Evolutionary conservation across 2,329 filamentous ascomycete genomes (phyloP), one percentile per base, ranked within the genome.

Genomic region (Talaromyces amestolkiae): DNA sequence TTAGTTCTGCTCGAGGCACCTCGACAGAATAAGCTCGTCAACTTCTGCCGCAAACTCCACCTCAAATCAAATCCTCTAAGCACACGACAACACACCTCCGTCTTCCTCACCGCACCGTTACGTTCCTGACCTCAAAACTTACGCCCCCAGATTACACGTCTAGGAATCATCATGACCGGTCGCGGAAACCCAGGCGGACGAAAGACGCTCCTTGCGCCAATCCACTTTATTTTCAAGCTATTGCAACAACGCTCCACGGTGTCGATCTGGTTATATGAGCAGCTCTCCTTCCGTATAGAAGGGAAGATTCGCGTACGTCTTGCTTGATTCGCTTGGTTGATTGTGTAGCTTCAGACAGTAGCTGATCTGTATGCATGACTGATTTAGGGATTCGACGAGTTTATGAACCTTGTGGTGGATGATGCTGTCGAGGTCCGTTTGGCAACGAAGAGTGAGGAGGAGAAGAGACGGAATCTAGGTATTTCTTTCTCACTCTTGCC

Each of bases 331-430:
- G 8, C 17, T 24, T 24, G 33, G n/a, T 35, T 3, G n/a, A 22
- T 58, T 58, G 27, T 31, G 33, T 13, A 6, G 37, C 5, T 39
- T 13, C 37, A 31, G 35, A 51, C 22, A 22, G 22, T 22, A 19
- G 58, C 51, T 66, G 33, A 53, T 27, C 66, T 24, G 56, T 37
- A n/a, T 35, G 13, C 33, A 10, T 47, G 33, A n/a, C 24, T 45
- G 37, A 3, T 41, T 31, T 69, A 97, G 93, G 93, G 95, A 15
- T 99, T 99, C 71, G 95, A 99, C 77, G 95, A 99, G 80, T 99
- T 98, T 82, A 97, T 99, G 93, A 99, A 99, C 82, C 84, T 99
- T 59, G 95, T 98, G 45, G 86, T 97, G 70, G 95, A 99, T 75
- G 93, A 99, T 72, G 95, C 95, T 35, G 88, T 97, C 65, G 94